These are phyloP conservation scores for Morella rubra DNA, from an alignment of 306 rosid species.

Conservation along the genomic window DNA sequence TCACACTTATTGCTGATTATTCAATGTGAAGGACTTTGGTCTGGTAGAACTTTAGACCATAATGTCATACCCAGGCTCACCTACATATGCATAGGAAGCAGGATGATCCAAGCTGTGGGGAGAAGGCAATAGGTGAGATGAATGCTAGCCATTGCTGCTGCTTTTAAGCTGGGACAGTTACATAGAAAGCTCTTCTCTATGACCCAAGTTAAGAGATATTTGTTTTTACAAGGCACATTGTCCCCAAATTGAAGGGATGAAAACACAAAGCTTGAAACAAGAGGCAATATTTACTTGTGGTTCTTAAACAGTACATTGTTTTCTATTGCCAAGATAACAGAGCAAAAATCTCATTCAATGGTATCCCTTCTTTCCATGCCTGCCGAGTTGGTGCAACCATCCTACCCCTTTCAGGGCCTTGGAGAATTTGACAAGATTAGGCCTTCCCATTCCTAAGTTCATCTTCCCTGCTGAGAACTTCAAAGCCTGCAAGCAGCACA, in stretches of 20 bases:
- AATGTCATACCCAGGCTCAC: not conserved
- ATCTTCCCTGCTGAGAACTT: constrained; percentile 84
- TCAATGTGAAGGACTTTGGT: not conserved
- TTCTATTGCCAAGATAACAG: not conserved
- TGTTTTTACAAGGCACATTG: not conserved
- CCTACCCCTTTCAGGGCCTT: constrained; percentile 86
- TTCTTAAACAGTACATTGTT: constrained; percentile 29
- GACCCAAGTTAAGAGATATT: not conserved
- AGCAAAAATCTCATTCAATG: constrained; percentile 33
- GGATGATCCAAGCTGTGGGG: not conserved
- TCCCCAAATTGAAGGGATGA: constrained; percentile 51
- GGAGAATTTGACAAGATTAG: constrained; percentile 68
- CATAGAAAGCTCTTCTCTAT: not conserved
- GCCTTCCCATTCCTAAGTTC: constrained; percentile 86
- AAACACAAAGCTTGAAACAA: constrained; percentile 48
- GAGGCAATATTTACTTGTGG: constrained; percentile 49
- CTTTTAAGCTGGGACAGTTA: not conserved
- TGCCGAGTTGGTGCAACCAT: constrained; percentile 68
- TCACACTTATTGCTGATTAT: not conserved
- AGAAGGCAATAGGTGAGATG: not conserved
- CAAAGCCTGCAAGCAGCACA: constrained; percentile 90
- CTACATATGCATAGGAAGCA: not conserved
- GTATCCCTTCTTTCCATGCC: constrained; percentile 58
- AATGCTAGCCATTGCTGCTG: not conserved
- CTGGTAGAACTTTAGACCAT: not conserved